Evolutionary conservation across 352 stramenopile species (phyloP), one percentile per base, ranked within the genome.

Genomic region (Pythium phragmitis): DNA sequence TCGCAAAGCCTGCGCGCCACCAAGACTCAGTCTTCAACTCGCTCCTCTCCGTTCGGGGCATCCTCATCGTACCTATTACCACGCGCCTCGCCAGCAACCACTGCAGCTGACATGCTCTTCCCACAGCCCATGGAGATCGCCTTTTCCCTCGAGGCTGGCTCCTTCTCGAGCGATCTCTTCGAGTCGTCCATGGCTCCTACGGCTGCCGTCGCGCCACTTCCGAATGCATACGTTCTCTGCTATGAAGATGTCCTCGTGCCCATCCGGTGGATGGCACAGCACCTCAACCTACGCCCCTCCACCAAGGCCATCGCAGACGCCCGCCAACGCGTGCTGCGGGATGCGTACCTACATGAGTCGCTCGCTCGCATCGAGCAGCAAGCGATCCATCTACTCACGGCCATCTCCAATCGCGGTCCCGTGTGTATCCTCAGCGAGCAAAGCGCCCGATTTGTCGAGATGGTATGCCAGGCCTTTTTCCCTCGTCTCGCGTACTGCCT

Each of bases 381-480:
- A 45, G 68, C 82, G 13, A 65, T 88, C 30, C 69, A 84, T 26
- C 57, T 89, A 23, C 70, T 89, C 49, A 87, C 66, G 9, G 69
- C 73, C 5, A 65, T 87, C 19, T 82, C 80, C 4, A 60, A 53
- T 9, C 73, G 73, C 21, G 80, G 80, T 0, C 80, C 80, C 12
- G 73, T 89, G 21, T 89, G 83, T 55, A 88, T 89, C 21, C 72
- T 88, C 7, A 88, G 80, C 43, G 79, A 89, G 41, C 73, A 89
- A 50, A 85, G 73, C 48, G 75, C 79, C 47, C 66, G 74, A 48
- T 89, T 87, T 41, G 75, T 89, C 7, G 80, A 89, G 65, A 72
- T 69, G 37, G 75, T 79, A 58, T 89, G 77, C 75, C 76, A 75
- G 48, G 67, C 73, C 7, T 85, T 89, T 48, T 89, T 89, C 60